Conservation (phyloP, 2,329 filamentous ascomycete genomes). For the Beauveria sp. region DNA sequence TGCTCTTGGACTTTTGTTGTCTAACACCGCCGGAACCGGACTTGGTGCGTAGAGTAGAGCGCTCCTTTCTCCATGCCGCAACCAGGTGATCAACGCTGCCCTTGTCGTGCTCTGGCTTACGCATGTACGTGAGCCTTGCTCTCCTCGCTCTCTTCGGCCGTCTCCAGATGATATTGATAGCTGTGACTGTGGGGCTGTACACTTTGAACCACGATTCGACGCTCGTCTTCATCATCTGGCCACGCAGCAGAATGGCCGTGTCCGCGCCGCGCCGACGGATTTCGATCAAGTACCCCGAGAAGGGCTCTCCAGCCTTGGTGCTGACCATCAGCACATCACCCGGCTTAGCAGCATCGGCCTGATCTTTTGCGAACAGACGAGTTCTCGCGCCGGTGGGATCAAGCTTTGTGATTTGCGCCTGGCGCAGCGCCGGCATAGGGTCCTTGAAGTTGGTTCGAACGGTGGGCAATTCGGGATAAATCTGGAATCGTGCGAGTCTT, state of each 20-base stretch:
- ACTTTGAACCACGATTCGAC: constrained; percentile 98
- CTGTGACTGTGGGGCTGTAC: constrained; percentile 80
- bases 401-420: constrained; percentile 62
- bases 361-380: constrained; percentile 69
- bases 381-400: constrained; percentile 80
- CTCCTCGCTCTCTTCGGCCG: constrained; percentile 76
- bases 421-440: constrained; percentile 60
- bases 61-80: constrained; percentile 39
- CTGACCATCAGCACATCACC: constrained; percentile 91
- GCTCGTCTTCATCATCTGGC: constrained; percentile 75
- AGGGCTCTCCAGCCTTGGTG: constrained; percentile 72
- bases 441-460: constrained; percentile 51
- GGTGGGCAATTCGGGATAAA: constrained; percentile 50
- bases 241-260: constrained; percentile 78
- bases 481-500: constrained; percentile 36
- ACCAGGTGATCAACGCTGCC: constrained; percentile 79
- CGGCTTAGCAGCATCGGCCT: constrained; percentile 69
- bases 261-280: constrained; percentile 85
- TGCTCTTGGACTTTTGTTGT: constrained; percentile 15
- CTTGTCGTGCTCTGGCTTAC: constrained; percentile 79
- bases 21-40: constrained; percentile 21
- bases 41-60: constrained; percentile 30
- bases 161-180: constrained; percentile 89
- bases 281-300: constrained; percentile 79
- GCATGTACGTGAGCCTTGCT: constrained; percentile 85